Percentiles rank a stretch among this genome's conserved stretches.
These are phyloP conservation scores for Neonothopanus nambi DNA, from an alignment of 1,284 basidiomycete species.

Conservation along the genomic window DNA sequence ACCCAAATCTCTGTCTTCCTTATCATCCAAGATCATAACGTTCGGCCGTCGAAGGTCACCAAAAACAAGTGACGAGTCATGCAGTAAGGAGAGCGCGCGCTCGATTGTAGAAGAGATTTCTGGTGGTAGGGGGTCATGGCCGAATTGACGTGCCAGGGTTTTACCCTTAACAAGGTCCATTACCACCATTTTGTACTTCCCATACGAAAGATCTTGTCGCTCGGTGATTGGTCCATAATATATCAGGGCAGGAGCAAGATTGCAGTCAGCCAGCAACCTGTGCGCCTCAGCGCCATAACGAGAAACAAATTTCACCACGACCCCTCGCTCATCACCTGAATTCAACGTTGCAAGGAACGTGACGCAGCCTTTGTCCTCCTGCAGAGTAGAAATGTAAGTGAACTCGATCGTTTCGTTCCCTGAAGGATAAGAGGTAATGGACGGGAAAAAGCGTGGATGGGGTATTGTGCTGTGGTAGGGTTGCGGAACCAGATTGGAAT, in stretches of 20 bases:
- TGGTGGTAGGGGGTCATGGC: background rate
- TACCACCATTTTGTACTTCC: slow-evolving; percentile 7
- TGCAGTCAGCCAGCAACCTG: slow-evolving; percentile 3
- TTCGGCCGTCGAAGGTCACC: slow-evolving; percentile 10
- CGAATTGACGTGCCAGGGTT: background rate
- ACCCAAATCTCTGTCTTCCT: background rate
- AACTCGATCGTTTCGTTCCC: background rate
- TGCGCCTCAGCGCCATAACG: slow-evolving; percentile 15
- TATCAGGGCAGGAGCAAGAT: slow-evolving; percentile 16
- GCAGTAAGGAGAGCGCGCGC: background rate
- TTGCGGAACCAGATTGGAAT: background rate
- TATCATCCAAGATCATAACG: background rate
- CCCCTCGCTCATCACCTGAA: background rate
- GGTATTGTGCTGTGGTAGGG: background rate
- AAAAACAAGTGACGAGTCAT: background rate
- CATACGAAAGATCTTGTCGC: slow-evolving; percentile 4
- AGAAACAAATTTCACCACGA: slow-evolving; percentile 19
- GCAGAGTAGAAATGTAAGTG: slow-evolving; percentile 6
- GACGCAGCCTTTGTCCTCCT: slow-evolving; percentile 3
- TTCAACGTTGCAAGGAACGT: slow-evolving; percentile 7
- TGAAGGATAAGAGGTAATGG: slow-evolving; percentile 6
- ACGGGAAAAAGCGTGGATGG: background rate
- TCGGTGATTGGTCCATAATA: background rate
- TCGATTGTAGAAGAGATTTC: background rate
- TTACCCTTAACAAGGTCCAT: slow-evolving; percentile 14